Percentiles rank a stretch among this genome's conserved stretches.
Evolutionary conservation across 2,329 filamentous ascomycete species (phyloP).

Genomic region (Paracamarosporium sp.): DNA sequence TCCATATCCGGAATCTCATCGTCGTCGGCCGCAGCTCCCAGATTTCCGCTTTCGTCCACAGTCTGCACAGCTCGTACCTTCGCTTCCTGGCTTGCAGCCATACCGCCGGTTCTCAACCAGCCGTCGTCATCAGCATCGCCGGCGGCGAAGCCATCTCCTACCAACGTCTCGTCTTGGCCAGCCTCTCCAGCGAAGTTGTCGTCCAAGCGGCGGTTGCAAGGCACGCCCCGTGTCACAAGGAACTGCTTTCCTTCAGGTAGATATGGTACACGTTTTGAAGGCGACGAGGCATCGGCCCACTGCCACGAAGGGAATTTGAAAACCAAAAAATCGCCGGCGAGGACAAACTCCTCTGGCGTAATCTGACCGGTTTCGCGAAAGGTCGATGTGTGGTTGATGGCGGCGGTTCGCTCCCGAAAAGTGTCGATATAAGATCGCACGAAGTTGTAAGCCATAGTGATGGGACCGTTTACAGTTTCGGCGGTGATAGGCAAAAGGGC

Average conservation of each 20-base stretch:
- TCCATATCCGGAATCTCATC: conserved; percentile 97
- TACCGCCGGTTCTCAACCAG: conserved; percentile 87
- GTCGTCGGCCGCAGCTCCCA: conserved; percentile 75
- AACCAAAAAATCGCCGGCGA: conserved; percentile 94
- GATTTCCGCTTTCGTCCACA: conserved; percentile 86
- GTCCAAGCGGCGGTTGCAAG: conserved; percentile 88
- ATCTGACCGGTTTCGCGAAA: conserved; percentile 95
- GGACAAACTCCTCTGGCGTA: conserved; percentile 95
- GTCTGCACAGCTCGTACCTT: conserved; percentile 83
- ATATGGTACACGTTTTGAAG: conserved; percentile 77
- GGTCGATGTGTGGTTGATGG: conserved; percentile 86
- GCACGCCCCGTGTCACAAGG: conserved; percentile 91
- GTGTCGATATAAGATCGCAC: conserved; percentile 91
- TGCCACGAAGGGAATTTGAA: conserved; percentile 99
- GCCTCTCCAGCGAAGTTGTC: conserved; percentile 92
- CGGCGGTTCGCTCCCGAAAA: conserved; percentile 89
- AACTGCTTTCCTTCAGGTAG: conserved; percentile 93
- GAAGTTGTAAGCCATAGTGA: conserved; percentile 74
- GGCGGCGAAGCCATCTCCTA: conserved; percentile 73
- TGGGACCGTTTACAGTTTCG: background rate
- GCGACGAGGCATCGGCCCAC: conserved; percentile 89
- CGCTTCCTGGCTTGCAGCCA: conserved; percentile 76
- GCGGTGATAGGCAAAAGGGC: background rate
- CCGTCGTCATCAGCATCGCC: conserved; percentile 74
- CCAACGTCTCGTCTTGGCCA: conserved; percentile 84